Evolutionary conservation across 1,284 basidiomycete species (phyloP), one percentile per base, ranked within the genome.

Genomic region (Coniferiporia weirii): DNA sequence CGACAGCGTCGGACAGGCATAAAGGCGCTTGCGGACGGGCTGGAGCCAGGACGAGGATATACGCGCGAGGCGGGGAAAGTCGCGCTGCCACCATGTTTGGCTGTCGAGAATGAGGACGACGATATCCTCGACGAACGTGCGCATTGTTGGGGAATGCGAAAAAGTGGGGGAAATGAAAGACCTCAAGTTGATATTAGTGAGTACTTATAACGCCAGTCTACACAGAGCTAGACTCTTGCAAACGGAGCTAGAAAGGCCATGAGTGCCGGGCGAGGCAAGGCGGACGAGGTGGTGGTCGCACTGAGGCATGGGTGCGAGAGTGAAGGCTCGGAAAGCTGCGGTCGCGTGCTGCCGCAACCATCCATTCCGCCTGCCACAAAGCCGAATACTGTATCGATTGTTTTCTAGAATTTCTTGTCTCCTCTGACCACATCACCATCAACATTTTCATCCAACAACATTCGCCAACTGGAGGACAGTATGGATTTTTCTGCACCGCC

Each of bases 81-180:
- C 81, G 54, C 73, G 68, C 17, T 77, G 73, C 81, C 81, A 83
- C 81, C 80, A 83, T 64, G 78, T 62, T 27, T 72, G 65, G 65
- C 72, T 72, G 44, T 80, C 76, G 56, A 83, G 75, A 54, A 84
- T 79, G 63, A 79, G 66, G 34, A 76, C 76, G 52, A 83, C 74
- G 50, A 83, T 74, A 68, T 84, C 81, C 66, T 79, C 75, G 62
- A 79, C 69, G 64, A 82, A n/a, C 47, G 32, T 45, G 48, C 15
- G n/a, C 59, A 61, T 61, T 2, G n/a, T 52, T 46, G 3, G 19
- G 32, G 15, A 43, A 51, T 27, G 10, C 38, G 19, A 19, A 53
- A 36, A 12, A 19, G 10, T 10, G 32, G 38, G 32, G 19, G 40
- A 44, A 53, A 27, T 5, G 44, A 47, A 43, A 27, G 15, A 27